phyloP scores from a whole-genome alignment of 129 eudicot genomes.

The Saposhnikovia divaricata region DNA sequence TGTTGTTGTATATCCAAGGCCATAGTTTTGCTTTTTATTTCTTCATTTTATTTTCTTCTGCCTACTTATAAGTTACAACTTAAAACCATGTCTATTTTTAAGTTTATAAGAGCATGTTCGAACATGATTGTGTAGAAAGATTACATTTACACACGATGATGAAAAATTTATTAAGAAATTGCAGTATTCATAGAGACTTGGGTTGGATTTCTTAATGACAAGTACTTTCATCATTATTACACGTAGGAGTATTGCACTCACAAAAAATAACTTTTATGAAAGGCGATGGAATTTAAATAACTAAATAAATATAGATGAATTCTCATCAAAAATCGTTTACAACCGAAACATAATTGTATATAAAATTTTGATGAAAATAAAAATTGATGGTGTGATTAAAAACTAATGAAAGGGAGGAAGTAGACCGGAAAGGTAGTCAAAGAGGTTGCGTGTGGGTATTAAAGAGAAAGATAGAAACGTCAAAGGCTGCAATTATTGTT shows the following conservation, averaged over 20 bases:
- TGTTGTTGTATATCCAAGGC: constrained; percentile 5
- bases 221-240: too few species aligned
- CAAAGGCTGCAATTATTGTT: constrained; percentile 46
- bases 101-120: too few species aligned
- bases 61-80: background rate
- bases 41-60: background rate
- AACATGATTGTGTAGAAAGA: too few species aligned
- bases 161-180: too few species aligned
- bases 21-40: constrained; percentile 20
- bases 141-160: too few species aligned
- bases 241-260: too few species aligned
- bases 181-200: too few species aligned
- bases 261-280: background rate
- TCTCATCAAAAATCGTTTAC: background rate
- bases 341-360: background rate
- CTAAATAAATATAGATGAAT: too few species aligned
- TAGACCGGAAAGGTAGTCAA: constrained; percentile 18
- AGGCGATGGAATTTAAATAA: background rate
- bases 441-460: constrained; percentile 66
- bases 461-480: constrained; percentile 41
- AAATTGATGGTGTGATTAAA: background rate
- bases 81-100: too few species aligned
- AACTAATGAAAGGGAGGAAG: background rate
- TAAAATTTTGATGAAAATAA: background rate
- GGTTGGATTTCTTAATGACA: too few species aligned